Percentiles rank a stretch among this genome's conserved stretches.
Evolutionary conservation across 2,329 filamentous ascomycete genomes (phyloP).

Genomic region (Neocucurbitaria cava): DNA sequence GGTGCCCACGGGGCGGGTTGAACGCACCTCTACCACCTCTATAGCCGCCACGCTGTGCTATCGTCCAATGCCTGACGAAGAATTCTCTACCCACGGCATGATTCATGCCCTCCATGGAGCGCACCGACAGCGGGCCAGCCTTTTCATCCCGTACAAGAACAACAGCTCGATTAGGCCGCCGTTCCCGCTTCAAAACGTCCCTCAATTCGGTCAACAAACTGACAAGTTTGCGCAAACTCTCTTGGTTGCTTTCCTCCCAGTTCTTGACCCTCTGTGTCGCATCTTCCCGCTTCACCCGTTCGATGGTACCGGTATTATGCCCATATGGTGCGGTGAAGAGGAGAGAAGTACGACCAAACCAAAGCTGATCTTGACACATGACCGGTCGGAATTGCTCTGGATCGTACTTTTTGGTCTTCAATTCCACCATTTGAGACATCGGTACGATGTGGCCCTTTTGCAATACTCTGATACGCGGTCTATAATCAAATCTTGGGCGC

Average conservation of each 20-base stretch:
- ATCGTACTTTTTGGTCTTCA: conserved; percentile 31
- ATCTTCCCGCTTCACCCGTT: conserved; percentile 22
- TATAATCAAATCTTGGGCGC: conserved; percentile 21
- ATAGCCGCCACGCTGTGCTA: not conserved
- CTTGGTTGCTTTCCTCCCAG: conserved; percentile 34
- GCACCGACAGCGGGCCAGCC: conserved; percentile 19
- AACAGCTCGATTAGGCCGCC: conserved; percentile 16
- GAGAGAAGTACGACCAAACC: conserved; percentile 39
- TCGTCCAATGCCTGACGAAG: conserved; percentile 21
- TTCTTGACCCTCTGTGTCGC: conserved; percentile 19
- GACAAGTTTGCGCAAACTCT: conserved; percentile 29
- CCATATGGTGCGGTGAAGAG: conserved; percentile 31
- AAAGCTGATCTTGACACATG: conserved; percentile 36
- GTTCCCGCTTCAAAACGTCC: conserved; percentile 16
- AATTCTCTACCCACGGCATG: conserved; percentile 18
- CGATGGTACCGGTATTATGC: conserved; percentile 14
- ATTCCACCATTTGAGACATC: conserved; percentile 29
- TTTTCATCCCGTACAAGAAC: conserved; percentile 27
- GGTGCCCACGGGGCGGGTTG: not conserved
- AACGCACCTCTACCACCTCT: conserved; percentile 1
- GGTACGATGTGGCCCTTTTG: conserved; percentile 35
- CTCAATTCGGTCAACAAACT: conserved; percentile 22
- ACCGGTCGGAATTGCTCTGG: conserved; percentile 8
- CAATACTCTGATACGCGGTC: conserved; percentile 26
- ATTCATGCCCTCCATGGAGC: conserved; percentile 21